Percentiles rank a stretch among this genome's conserved stretches.
Evolutionary conservation across 768 basidiomycete genomes (phyloP).

Genomic region (Mycena polygramma): DNA sequence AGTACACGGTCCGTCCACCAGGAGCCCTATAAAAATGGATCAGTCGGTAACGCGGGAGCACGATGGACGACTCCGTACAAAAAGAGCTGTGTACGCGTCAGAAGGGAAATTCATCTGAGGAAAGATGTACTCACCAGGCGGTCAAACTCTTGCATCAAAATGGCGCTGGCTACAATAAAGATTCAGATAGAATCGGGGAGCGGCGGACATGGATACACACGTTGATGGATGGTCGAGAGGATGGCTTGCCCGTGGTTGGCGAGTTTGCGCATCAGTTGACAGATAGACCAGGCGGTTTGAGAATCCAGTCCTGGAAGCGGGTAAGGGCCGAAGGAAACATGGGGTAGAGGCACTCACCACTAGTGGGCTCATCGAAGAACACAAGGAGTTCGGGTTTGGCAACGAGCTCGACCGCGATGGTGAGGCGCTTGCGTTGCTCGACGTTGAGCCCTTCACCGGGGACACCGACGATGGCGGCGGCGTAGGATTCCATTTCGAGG

Average conservation of each 20-base stretch:
- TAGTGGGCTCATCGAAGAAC: constrained; percentile 74
- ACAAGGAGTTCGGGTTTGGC: constrained; percentile 65
- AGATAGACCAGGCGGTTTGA: constrained; percentile 65
- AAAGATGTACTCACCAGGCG: constrained; percentile 44
- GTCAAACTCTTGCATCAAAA: constrained; percentile 68
- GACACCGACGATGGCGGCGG: constrained; percentile 62
- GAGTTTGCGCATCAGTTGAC: constrained; percentile 63
- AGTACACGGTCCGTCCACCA: constrained; percentile 70
- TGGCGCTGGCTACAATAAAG: constrained; percentile 43
- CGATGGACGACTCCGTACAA: constrained; percentile 1
- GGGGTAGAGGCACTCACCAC: constrained; percentile 40
- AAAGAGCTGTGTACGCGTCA: constrained; percentile 19
- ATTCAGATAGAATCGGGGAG: constrained; percentile 7
- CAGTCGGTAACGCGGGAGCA: neutral
- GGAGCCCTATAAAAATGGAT: constrained; percentile 52
- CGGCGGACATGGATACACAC: constrained; percentile 5
- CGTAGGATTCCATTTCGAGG: constrained; percentile 61
- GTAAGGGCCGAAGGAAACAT: neutral
- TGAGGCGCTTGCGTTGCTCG: constrained; percentile 62
- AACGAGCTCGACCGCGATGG: constrained; percentile 68
- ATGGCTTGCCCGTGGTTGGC: constrained; percentile 69
- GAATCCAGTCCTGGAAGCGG: constrained; percentile 56
- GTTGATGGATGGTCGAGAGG: constrained; percentile 60
- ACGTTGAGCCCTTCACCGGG: constrained; percentile 51
- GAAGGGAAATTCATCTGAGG: neutral